Evolutionary conservation across 352 stramenopile species (phyloP).

Genomic region (Globisporangium iwayamae): DNA sequence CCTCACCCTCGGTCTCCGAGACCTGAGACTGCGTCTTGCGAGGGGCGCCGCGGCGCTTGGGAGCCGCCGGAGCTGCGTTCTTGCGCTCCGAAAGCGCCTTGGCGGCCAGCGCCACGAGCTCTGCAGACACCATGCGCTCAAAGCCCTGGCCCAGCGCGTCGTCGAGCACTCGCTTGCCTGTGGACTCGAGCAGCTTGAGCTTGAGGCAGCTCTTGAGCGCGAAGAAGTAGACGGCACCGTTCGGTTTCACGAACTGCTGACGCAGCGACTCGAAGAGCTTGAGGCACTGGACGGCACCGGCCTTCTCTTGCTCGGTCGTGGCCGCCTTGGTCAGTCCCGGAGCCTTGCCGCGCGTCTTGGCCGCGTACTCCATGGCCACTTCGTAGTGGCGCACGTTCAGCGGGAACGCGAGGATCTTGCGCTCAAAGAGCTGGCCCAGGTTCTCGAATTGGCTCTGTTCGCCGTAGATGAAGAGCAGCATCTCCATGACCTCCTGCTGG

Average conservation of each 20-base stretch:
- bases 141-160: slow-evolving; percentile 59
- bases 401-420: slow-evolving; percentile 42
- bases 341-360: slow-evolving; percentile 2
- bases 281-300: slow-evolving; percentile 44
- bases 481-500: slow-evolving; percentile 65
- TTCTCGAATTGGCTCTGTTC: slow-evolving; percentile 41
- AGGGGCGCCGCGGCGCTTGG: slow-evolving; percentile 24
- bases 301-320: slow-evolving; percentile 18
- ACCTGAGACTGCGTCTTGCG: slow-evolving; percentile 3
- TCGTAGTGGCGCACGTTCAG: slow-evolving; percentile 63
- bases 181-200: slow-evolving; percentile 45
- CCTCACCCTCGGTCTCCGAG: not conserved
- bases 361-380: slow-evolving; percentile 60
- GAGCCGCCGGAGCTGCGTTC: not conserved
- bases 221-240: slow-evolving; percentile 67
- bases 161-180: slow-evolving; percentile 43
- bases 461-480: slow-evolving; percentile 68
- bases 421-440: slow-evolving; percentile 46
- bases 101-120: slow-evolving; percentile 27
- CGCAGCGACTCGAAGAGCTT: slow-evolving; percentile 75
- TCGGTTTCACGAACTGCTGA: slow-evolving; percentile 73
- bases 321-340: slow-evolving; percentile 14
- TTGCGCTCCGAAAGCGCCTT: slow-evolving; percentile 24
- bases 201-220: slow-evolving; percentile 58
- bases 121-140: slow-evolving; percentile 17